Base-by-base conservation (phyloP, 768 basidiomycete species). In the Leccinum obscurum region DNA sequence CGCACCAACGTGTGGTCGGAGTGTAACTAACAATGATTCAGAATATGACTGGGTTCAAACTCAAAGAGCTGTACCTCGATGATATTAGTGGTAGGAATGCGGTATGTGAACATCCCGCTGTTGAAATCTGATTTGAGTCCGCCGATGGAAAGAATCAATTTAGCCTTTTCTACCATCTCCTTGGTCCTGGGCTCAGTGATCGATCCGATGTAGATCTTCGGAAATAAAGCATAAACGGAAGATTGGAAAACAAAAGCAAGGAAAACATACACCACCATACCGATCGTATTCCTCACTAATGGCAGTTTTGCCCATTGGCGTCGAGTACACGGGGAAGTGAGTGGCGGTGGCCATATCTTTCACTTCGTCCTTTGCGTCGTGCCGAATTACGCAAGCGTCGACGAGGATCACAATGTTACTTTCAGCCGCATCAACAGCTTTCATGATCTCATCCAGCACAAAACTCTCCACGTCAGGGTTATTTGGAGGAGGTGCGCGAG, bases 21-120 rank as follows among this genome's bases (percentile, higher is more conserved):
- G 70, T 94, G 93, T 17, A 93, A 74, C 90, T 93, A 65, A 39
- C 52, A 24, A 37, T 58, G 28, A 64, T 3, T 62, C 8, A 63
- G 28, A 32, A 17, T 20, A 14, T 22, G 30, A 6, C 55, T 22
- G 39, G 34, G 8, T 20, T 26, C 14, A 22, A 51, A 20, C 30
- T 17, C n/a, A 2, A 58, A 55, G 22, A 24, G 59, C 65, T 39
- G 14, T 64, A 88, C 89, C 79, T 91, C 91, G 62, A 92, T 77
- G 14, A 84, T 85, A 44, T 78, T 79, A 11, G 73, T 71, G 0
- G 78, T 78, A 5, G 87, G 85, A 51, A 89, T 86, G 54, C 82
- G 83, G 67, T 90, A 92, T 0, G 89, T 88, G 74, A 93, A 94
- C 72, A 89, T 89, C 34, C 92, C 93, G 1, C 90, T 92, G 73